A percentile compares a stretch with the other conserved stretches of the same genome.
These are phyloP conservation scores for Kwoniella sp. DNA, from an alignment of 768 basidiomycete species.

Conservation along the genomic window DNA sequence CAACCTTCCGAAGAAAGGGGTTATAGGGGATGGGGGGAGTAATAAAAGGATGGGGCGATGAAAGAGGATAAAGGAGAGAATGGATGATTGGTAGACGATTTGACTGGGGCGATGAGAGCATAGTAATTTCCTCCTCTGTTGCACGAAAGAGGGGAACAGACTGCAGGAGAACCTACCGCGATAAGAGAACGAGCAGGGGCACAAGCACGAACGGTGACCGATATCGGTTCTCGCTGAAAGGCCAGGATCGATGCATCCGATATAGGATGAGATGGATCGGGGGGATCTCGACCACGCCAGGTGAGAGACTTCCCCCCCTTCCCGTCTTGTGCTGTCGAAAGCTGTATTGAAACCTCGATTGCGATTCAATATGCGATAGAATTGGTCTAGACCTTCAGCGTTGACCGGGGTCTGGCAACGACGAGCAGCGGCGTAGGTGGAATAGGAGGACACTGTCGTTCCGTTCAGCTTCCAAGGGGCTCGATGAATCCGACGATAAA, in stretches of 20 bases:
- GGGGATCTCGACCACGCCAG: conserved; percentile 11
- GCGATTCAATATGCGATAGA: not conserved
- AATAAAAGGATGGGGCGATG: not conserved
- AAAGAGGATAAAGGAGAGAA: conserved; percentile 8
- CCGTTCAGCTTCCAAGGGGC: not conserved
- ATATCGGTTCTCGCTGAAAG: too few relatives aligned
- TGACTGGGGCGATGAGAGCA: too few relatives aligned
- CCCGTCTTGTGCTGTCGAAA: not conserved
- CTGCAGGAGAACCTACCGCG: too few relatives aligned
- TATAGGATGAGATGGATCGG: not conserved
- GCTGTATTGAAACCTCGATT: not conserved
- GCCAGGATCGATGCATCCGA: not conserved
- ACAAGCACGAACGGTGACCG: too few relatives aligned
- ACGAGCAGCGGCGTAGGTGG: not conserved
- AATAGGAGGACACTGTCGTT: not conserved
- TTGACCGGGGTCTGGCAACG: too few relatives aligned
- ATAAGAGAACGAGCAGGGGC: too few relatives aligned
- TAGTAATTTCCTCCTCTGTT: too few relatives aligned
- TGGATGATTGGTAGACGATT: not conserved
- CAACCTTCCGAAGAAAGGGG: not conserved
- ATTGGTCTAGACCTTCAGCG: not conserved
- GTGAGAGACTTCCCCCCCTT: conserved; percentile 3
- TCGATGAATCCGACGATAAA: not conserved
- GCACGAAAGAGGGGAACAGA: too few relatives aligned
- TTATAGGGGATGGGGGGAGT: not conserved